Percentiles rank a stretch among this genome's conserved stretches.
Conservation (phyloP, 257 asterid species). For the Nicotiana sylvestris region DNA sequence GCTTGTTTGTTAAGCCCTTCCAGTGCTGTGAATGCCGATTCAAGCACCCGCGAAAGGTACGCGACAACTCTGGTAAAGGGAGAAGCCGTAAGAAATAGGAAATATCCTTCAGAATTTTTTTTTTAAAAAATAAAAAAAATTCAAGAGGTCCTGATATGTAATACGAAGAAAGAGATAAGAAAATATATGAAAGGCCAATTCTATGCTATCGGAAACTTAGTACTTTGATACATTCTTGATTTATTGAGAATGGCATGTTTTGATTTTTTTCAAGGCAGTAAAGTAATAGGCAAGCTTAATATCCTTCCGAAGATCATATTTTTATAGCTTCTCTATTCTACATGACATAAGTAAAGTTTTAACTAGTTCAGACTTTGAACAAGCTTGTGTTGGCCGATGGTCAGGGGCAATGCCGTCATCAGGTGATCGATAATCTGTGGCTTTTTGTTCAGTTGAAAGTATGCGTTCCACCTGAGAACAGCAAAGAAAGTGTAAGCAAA, state of each 20-base stretch:
- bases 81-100: conserved; percentile 7
- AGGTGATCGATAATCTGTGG: conserved; percentile 82
- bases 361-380: conserved; percentile 58
- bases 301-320: neutral
- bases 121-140: neutral
- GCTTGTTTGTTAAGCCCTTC: conserved; percentile 99
- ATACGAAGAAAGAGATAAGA: neutral
- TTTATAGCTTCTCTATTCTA: neutral
- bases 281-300: neutral
- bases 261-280: neutral
- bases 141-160: neutral
- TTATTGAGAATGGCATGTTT: neutral
- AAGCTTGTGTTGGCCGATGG: conserved; percentile 94
- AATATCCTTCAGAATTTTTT: neutral
- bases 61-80: conserved; percentile 74
- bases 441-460: conserved; percentile 91
- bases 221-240: neutral
- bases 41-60: conserved; percentile 92
- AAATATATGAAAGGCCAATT: neutral
- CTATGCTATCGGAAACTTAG: neutral
- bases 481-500: conserved; percentile 2
- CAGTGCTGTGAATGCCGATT: conserved; percentile 93
- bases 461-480: conserved; percentile 77
- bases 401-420: conserved; percentile 94
- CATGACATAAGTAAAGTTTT: neutral